Base-by-base conservation (phyloP, 352 stramenopile genomes). In the Phytophthora pistaciae region DNA sequence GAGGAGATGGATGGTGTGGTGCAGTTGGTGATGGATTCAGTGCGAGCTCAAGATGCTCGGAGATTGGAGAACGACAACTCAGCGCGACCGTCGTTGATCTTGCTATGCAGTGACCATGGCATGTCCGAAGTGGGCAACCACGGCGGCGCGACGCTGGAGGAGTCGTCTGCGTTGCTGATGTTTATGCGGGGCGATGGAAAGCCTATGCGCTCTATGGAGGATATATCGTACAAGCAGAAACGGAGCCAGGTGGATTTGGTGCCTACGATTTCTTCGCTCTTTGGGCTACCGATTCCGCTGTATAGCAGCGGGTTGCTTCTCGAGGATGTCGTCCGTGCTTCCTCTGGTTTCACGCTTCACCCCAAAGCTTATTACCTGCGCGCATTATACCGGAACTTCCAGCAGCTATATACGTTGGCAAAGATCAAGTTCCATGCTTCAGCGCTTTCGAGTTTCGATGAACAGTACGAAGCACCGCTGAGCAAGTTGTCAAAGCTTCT, bases 121-220 rank as follows among this genome's bases (percentile, higher is more conserved):
- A 97, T 97, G 91, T 96, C 91, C 7, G 90, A 97, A 64, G 82
- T 91, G 23, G 91, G 91, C 5, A 97, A 96, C 44, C 91, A 97
- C 56, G 91, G 91, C 6, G 91, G 91, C 16, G 88, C 91, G 4
- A 96, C 90, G 0, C 60, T 95, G 1, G 90, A 96, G 60, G 91
- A 97, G 53, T 90, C 90, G 0, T 96, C 88, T 1, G 90, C 91
- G 2, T 65, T 97, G 9, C 67, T 97, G 56, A 76, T 94, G 64
- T 96, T 97, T 65, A 67, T 94, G 25, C 77, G 75, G 25, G 82
- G 83, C 16, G 78, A 91, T 38, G 78, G 78, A 14, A 56, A 75
- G 49, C 60, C 67, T 1, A 72, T 82, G 38, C 25, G 33, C 20
- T 40, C 60, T 13, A 56, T 21, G 0, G 31, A 46, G 3, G 42